A percentile compares a stretch with the other conserved stretches of the same genome.
These are phyloP conservation scores for Monilinia vaccinii-corymbosi DNA, from an alignment of 2,329 filamentous ascomycete species.

Conservation along the genomic window DNA sequence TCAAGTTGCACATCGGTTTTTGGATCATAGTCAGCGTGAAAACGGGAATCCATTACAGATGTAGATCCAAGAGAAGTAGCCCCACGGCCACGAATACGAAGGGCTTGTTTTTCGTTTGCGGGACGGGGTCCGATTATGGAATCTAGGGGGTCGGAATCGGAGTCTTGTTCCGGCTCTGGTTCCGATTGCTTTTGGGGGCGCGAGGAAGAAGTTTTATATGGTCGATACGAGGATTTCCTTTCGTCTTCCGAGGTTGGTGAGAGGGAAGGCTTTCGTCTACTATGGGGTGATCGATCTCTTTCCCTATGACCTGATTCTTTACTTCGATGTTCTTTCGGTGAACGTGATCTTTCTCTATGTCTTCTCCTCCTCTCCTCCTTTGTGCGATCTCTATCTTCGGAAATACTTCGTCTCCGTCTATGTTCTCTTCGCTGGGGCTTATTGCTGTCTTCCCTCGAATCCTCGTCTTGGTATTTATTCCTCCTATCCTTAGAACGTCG, in stretches of 20 bases:
- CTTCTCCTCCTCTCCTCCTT: conserved; percentile 17
- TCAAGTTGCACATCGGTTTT: conserved; percentile 46
- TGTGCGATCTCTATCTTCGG: conserved; percentile 12
- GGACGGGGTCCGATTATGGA: conserved; percentile 69
- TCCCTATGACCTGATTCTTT: conserved; percentile 29
- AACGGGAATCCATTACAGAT: conserved; percentile 71
- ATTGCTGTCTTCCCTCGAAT: conserved; percentile 7
- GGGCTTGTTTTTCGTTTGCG: conserved; percentile 32
- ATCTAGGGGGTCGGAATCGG: conserved; percentile 64
- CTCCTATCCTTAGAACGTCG: not conserved
- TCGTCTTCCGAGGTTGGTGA: not conserved
- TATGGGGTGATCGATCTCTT: conserved; percentile 19
- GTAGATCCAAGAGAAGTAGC: conserved; percentile 40
- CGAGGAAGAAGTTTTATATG: conserved; percentile 9
- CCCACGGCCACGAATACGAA: conserved; percentile 59
- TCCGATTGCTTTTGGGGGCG: not conserved
- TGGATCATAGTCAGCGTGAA: conserved; percentile 56
- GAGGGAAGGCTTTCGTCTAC: conserved; percentile 12
- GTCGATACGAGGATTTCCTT: not conserved
- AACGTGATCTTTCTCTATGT: conserved; percentile 21
- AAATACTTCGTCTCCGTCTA: conserved; percentile 28
- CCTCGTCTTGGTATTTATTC: conserved; percentile 1
- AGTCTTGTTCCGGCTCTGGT: conserved; percentile 20
- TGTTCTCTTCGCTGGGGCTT: conserved; percentile 14
- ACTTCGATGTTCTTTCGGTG: conserved; percentile 16